Base-by-base conservation (phyloP, 1,139 yeast genomes). In the Geotrichum siamense region DNA sequence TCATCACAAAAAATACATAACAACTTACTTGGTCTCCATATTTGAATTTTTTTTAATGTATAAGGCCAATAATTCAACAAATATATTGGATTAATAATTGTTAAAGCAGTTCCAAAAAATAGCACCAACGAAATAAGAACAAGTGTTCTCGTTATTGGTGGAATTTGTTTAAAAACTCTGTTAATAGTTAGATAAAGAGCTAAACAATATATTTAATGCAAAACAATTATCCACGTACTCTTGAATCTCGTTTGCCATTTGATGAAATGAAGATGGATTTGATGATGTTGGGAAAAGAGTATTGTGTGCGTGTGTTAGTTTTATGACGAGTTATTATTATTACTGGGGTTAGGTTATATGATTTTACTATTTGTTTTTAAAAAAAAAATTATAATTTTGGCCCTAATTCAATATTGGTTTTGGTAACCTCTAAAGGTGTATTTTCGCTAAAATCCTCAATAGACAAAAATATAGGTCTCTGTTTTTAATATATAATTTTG, bases 1-100 rank as follows among this genome's bases (percentile, higher is more conserved):
- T 10, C 32, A 9, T 22, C 27, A 30, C 15, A 22, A 21, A 19
- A 5, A 34, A 2, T n/a, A 13, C 8, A 27, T 35, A n/a, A 12
- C 10, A n/a, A 50, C 63, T 21, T 53, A 59, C 63, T 28, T 5
- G 61, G 64, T 25, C 67, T 51, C 67, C 67, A 62, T 39, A 62
- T 17, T 34, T 62, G 63, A 1, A 54, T 38, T 25, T 50, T 50
- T 12, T 42, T 45, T 12, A 59, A 25, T 3, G 59, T 53, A 31
- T 36, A 39, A 12, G 58, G 54, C 66, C 65, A 62, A 44, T 49
- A 42, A 43, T 60, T 58, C 43, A 57, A 42, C 20, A 61, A 41
- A 30, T 46, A 44, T 25, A 31, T 30, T 1, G 52, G 47, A 22
- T 50, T 48, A 4, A 57, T 41, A 38, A 58, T 34, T 19, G 48